Conservation (phyloP, 768 basidiomycete species). For the Lentinula boryana region DNA sequence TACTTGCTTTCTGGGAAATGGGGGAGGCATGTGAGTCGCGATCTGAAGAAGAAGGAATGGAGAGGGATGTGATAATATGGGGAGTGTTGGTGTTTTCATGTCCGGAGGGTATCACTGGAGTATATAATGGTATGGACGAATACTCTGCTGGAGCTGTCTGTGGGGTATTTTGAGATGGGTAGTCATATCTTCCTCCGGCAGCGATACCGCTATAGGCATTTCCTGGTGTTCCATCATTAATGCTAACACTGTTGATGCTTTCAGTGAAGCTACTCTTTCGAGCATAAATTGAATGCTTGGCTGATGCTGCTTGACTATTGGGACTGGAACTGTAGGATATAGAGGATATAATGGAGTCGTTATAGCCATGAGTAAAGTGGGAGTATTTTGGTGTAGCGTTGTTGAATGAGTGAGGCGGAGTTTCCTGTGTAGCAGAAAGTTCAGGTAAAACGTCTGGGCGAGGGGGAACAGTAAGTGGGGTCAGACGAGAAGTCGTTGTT, state of each 20-base stretch:
- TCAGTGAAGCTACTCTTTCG: conserved; percentile 34
- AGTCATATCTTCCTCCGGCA: not conserved
- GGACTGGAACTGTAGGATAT: conserved; percentile 5
- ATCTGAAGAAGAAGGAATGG: conserved; percentile 10
- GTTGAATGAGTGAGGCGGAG: conserved; percentile 18
- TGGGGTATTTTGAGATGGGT: conserved; percentile 1
- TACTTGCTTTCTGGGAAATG: conserved; percentile 19
- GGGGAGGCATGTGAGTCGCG: conserved; percentile 13
- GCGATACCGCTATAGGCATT: conserved; percentile 4
- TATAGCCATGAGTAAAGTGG: conserved; percentile 7
- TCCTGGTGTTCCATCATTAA: conserved; percentile 16
- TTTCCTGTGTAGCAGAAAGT: conserved; percentile 26
- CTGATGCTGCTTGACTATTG: conserved; percentile 6
- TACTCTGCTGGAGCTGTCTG: conserved; percentile 10
- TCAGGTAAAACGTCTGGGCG: conserved; percentile 27
- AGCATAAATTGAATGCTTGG: conserved; percentile 11
- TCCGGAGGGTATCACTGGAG: conserved; percentile 6
- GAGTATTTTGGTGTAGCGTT: conserved; percentile 4
- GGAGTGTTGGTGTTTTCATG: conserved; percentile 14
- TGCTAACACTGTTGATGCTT: conserved; percentile 22
- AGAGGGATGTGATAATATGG: conserved; percentile 13
- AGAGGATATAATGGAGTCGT: conserved; percentile 8
- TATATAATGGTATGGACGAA: conserved; percentile 6
- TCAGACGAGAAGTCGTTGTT: conserved; percentile 26
- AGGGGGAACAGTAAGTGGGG: conserved; percentile 33